These are phyloP conservation scores for Candida germanica DNA, from an alignment of 805 yeast species.

Conservation along the genomic window DNA sequence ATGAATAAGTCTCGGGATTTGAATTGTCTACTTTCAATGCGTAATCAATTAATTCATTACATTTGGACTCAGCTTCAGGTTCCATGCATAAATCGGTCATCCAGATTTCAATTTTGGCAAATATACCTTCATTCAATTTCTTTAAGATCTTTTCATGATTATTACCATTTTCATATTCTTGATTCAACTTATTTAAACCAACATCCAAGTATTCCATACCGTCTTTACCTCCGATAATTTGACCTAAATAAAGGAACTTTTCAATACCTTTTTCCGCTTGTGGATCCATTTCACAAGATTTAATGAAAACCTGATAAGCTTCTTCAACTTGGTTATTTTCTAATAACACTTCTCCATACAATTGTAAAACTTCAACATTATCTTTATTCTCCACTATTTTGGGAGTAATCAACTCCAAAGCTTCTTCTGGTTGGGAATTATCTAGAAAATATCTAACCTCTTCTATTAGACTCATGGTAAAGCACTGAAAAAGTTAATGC, in stretches of 20 bases:
- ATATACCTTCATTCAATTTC: slow-evolving; percentile 71
- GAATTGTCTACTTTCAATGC: slow-evolving; percentile 57
- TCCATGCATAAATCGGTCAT: slow-evolving; percentile 98
- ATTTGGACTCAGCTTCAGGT: slow-evolving; percentile 75
- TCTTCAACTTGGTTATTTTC: slow-evolving; percentile 78
- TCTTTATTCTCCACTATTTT: slow-evolving; percentile 28
- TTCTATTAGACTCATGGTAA: slow-evolving; percentile 12
- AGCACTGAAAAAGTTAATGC: too few species aligned
- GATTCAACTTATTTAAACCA: slow-evolving; percentile 50
- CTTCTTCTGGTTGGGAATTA: slow-evolving; percentile 51
- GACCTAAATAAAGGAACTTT: slow-evolving; percentile 88
- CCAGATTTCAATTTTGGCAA: slow-evolving; percentile 91
- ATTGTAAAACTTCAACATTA: slow-evolving; percentile 48
- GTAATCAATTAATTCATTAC: slow-evolving; percentile 66
- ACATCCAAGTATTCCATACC: slow-evolving; percentile 62
- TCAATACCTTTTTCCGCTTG: slow-evolving; percentile 65
- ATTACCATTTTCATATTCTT: slow-evolving; percentile 20
- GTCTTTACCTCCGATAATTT: slow-evolving; percentile 76
- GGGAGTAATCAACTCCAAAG: slow-evolving; percentile 47
- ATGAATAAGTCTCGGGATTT: slow-evolving; percentile 79
- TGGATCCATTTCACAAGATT: slow-evolving; percentile 68
- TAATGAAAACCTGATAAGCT: slow-evolving; percentile 62
- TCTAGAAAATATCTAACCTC: slow-evolving; percentile 44
- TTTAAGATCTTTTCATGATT: slow-evolving; percentile 32
- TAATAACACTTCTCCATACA: slow-evolving; percentile 71